Evolutionary conservation across 2,329 filamentous ascomycete species (phyloP), one percentile per base, ranked within the genome.

Genomic region (Beauveria scarabaeidicola): DNA sequence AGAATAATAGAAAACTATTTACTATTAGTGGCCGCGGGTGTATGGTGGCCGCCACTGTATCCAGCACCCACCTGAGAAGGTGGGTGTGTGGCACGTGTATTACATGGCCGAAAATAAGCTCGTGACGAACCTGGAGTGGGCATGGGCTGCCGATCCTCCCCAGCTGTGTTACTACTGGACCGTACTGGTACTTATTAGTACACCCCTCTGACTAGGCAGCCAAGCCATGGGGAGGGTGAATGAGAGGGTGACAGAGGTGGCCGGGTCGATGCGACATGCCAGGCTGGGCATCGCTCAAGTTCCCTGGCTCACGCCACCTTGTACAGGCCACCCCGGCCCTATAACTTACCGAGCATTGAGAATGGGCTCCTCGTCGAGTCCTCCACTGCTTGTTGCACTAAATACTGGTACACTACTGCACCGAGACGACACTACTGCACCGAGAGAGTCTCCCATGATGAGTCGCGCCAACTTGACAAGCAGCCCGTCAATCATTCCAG

Each of bases 181-280:
- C n/a, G n/a, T n/a, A n/a, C n/a, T n/a, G 27, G 52, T 17, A 52
- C 44, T 17, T 46, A 19, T 43, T 3, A 17, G 40, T n/a, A 41
- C 40, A n/a, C n/a, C n/a, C n/a, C n/a, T n/a, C n/a, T n/a, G n/a
- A n/a, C n/a, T n/a, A 32, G 13, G 21, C 50, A 40, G 50, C 40
- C n/a, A 5, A 17, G n/a, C 40, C n/a, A n/a, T n/a, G n/a, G n/a
- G n/a, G n/a, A n/a, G n/a, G n/a, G n/a, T n/a, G n/a, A n/a, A n/a
- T n/a, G n/a, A 19, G 10, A 7, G 3, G 5, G 5, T 41, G 23
- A 13, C 19, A 11, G 50, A 8, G 29, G 54, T 43, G 36, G 46
- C 38, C 47, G 46, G n/a, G 48, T 47, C 36, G 50, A 53, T 59
- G 57, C 57, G 48, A 59, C 57, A 59, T 59, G 57, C 50, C 57